Evolutionary conservation across 345 rosid species (phyloP).

Genomic region (Bretschneidera sinensis): DNA sequence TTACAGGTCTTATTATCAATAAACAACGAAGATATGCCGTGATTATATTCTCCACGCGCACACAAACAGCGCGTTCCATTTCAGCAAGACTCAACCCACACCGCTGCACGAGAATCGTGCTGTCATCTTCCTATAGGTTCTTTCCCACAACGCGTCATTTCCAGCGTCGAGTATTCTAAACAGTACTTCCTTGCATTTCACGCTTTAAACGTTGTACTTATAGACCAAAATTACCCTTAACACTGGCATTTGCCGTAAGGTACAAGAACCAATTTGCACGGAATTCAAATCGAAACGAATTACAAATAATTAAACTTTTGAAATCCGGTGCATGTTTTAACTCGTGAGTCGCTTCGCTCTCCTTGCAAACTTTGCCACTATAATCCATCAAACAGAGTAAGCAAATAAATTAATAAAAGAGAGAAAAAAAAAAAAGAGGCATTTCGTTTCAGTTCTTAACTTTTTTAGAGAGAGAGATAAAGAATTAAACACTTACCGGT

Average conservation of each 20-base stretch:
- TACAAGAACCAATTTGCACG: slow-evolving; percentile 14
- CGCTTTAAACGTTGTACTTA: not conserved
- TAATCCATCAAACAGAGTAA: not conserved
- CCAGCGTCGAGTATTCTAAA: no score
- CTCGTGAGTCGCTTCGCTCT: slow-evolving; percentile 12
- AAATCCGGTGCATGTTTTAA: slow-evolving; percentile 30
- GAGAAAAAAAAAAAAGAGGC: not conserved
- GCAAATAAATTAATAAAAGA: not conserved
- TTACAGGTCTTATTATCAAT: no score
- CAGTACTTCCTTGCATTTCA: no score
- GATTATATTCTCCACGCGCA: no score
- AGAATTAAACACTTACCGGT: no score
- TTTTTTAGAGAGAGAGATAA: not conserved
- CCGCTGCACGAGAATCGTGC: no score
- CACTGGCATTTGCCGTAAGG: not conserved
- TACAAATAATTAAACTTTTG: not conserved
- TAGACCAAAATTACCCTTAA: not conserved
- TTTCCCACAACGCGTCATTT: no score
- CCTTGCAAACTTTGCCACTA: not conserved
- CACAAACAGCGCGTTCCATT: no score
- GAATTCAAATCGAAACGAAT: not conserved
- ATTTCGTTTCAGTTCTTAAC: not conserved
- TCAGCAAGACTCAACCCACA: no score
- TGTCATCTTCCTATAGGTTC: no score
- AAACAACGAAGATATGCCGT: no score